Evolutionary conservation across 108 stramenopile genomes (phyloP).

Genomic region (Epipyxis sp.): DNA sequence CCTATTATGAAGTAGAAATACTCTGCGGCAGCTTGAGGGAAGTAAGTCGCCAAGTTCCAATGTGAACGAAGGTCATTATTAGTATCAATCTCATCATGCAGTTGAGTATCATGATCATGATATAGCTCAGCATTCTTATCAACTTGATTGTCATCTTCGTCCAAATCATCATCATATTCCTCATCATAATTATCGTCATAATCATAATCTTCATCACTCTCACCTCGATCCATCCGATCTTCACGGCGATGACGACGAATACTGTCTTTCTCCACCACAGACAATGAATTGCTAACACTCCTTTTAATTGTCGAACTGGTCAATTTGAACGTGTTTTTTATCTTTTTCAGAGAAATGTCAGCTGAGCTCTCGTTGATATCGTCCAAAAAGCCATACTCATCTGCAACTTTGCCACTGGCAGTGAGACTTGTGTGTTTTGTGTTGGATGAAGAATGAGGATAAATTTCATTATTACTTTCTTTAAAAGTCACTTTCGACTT

Average conservation of each 20-base stretch:
- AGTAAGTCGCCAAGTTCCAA: background rate
- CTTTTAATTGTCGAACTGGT: too few species aligned
- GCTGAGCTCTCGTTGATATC: too few species aligned
- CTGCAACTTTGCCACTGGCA: too few species aligned
- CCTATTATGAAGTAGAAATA: conserved; percentile 2
- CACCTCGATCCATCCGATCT: too few species aligned
- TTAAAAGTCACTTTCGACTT: conserved; percentile 27
- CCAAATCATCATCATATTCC: background rate
- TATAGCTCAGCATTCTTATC: background rate
- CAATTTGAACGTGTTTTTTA: too few species aligned
- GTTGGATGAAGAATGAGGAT: conserved; percentile 11
- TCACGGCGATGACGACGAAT: too few species aligned
- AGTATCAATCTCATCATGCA: background rate
- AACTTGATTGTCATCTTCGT: background rate
- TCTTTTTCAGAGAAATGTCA: too few species aligned
- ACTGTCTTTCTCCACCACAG: too few species aligned
- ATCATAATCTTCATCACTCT: background rate
- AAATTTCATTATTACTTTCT: conserved; percentile 37
- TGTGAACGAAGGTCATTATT: background rate
- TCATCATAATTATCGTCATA: background rate
- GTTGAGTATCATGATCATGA: background rate
- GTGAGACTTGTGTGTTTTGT: too few species aligned
- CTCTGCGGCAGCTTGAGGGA: background rate
- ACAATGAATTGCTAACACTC: too few species aligned
- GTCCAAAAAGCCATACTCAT: too few species aligned